Evolutionary conservation across 2,329 filamentous ascomycete species (phyloP), one percentile per base, ranked within the genome.

Genomic region (Stagonosporopsis chrysanthemi): DNA sequence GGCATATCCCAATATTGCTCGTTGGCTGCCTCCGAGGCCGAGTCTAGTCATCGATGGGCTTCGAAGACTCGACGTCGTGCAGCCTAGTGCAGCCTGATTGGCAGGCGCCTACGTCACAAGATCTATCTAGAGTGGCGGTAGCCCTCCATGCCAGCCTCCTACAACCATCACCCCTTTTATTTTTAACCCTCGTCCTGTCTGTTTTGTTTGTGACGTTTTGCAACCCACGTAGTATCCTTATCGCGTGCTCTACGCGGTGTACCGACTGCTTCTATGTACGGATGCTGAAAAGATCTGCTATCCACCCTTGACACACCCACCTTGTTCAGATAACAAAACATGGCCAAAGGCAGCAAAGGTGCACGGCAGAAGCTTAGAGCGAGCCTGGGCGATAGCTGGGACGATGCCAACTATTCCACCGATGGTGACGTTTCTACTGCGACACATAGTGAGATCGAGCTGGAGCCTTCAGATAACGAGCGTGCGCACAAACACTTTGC

Each of bases 361-460:
- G 52, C 68, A 22, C 66, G 56, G 2, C 63, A 58, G 49, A 58
- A 58, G 55, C 61, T 69, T 8, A 56, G 58, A 26, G 65, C 56
- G 28, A 75, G 69, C 44, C 65, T 76, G 7, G 70, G 69, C 15
- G 71, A 73, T 23, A 75, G 72, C 38, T 76, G 74, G 74, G 71
- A 65, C 47, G 68, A 71, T 23, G 68, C 68, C 23, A 65, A 72
- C 17, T 72, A 71, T 46, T 62, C 64, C 23, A 68, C 69, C 4
- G 70, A 74, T 7, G 69, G 72, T 17, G 66, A 59, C 17, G 63
- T 61, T 3, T 74, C 71, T 8, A 58, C 70, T 15, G 66, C 61
- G 6, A 28, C 48, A 12, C 69, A 58, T 7, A 70, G 67, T 45
- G 70, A 73, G 29, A 57, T 64, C n/a, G 70, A 70, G 24, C 55